Base-by-base conservation (phyloP, 225 moss, liverwort and hornwort genomes). In the Ulota crispa region DNA sequence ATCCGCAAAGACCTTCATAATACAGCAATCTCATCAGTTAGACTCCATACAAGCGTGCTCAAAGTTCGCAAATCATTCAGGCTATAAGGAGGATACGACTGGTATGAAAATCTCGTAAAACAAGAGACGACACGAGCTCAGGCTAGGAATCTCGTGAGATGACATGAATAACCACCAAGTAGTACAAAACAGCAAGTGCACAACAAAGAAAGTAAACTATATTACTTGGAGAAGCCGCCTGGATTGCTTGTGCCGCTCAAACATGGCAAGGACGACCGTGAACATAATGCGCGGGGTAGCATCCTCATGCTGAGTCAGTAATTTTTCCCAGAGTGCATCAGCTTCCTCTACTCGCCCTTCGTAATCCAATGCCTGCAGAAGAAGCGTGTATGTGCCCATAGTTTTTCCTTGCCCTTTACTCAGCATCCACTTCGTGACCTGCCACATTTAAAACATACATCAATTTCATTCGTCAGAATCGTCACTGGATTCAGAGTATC, bases 291-390 rank as follows among this genome's bases (percentile, higher is more conserved):
- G 92, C 6, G 96, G 99, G 60, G 94, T 89, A 73, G 88, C 89
- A 57, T 96, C 96, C 91, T 88, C 82, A 43, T 96, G 85, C 60
- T 93, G 90, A 6, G 84, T 83, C 45, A 96, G 74, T 77, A 96
- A 13, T 86, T 91, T 93, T 78, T 91, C 89, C 93, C 93, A 96
- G 18, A 99, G 60, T 71, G 82, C 84, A 83, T 96, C 92, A 54
- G 99, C 99, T 90, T 96, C 99, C 78, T 99, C 99, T 37, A 94
- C 85, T 74, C 99, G 92, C 60, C 89, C 99, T 81, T 99, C 99
- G 10, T 90, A 57, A 79, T 92, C 93, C 73, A 96, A 85, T 14
- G 99, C 99, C 86, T 93, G 75, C 86, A 99, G 41, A 53, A 99
- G 92, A 47, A 92, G 72, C 7, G 78, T 84, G 80, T 92, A 95